These are phyloP conservation scores for Gossypium laxum DNA, from an alignment of 441 rosid species.

Conservation along the genomic window DNA sequence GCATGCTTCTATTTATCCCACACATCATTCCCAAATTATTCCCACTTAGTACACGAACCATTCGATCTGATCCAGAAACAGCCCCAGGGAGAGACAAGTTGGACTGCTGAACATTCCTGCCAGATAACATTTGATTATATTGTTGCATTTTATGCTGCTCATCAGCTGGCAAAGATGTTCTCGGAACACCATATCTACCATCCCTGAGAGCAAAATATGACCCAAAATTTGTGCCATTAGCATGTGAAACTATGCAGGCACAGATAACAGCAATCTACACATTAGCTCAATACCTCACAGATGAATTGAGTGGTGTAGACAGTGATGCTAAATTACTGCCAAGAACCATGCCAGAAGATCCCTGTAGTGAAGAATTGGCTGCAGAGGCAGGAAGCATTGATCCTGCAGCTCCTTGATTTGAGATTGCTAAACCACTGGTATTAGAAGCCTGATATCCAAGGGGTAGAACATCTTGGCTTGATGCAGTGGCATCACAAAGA, in stretches of 20 bases:
- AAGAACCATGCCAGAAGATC: constrained; percentile 50
- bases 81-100: constrained; percentile 61
- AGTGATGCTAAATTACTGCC: constrained; percentile 52
- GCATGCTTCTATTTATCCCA: constrained; percentile 64
- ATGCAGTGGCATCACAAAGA: constrained; percentile 60
- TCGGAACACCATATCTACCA: constrained; percentile 60
- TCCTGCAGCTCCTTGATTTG: constrained; percentile 58
- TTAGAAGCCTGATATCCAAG: constrained; percentile 60
- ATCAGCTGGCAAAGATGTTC: constrained; percentile 61
- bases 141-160: constrained; percentile 79
- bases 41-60: constrained; percentile 60
- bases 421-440: constrained; percentile 36
- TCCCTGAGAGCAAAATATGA: constrained; percentile 43
- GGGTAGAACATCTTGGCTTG: constrained; percentile 57
- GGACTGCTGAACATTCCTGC: constrained; percentile 65
- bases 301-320: constrained; percentile 48
- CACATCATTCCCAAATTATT: constrained; percentile 59
- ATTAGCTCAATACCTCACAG: constrained; percentile 53
- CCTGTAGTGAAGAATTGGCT: constrained; percentile 52
- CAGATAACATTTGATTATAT: constrained; percentile 55
- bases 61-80: constrained; percentile 60
- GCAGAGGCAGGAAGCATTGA: constrained; percentile 55
- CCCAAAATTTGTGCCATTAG: constrained; percentile 4
- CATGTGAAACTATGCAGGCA: constrained; percentile 11
- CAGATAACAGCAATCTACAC: constrained; percentile 15